Conservation (phyloP, 108 stramenopile genomes). For the Cyclotella distinguenda region DNA sequence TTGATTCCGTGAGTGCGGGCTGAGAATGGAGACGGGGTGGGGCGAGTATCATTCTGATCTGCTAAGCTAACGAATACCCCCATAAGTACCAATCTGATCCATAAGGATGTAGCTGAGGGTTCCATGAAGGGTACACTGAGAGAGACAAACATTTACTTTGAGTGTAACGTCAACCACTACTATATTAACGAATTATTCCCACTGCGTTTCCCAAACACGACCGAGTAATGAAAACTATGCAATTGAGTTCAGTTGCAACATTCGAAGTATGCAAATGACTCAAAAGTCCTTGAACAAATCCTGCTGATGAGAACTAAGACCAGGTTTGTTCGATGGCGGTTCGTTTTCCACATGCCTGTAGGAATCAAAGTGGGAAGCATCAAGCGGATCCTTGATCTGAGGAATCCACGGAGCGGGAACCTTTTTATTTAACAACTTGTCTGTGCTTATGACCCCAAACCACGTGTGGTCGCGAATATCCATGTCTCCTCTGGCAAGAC, state of each 20-base stretch:
- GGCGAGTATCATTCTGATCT: no score
- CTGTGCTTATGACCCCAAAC: slow-evolving; percentile 92
- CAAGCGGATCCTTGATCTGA: slow-evolving; percentile 85
- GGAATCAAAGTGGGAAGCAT: slow-evolving; percentile 97
- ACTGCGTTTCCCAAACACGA: no score
- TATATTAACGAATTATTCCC: no score
- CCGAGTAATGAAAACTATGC: no score
- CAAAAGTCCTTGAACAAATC: slow-evolving; percentile 82
- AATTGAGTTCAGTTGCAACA: slow-evolving; percentile 2
- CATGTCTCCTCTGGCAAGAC: slow-evolving; percentile 84
- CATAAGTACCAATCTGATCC: no score
- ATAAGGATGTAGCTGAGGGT: no score
- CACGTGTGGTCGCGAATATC: slow-evolving; percentile 94
- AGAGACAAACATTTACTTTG: no score
- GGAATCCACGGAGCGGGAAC: slow-evolving; percentile 96
- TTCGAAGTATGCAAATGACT: slow-evolving; percentile 2
- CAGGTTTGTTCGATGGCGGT: slow-evolving; percentile 72
- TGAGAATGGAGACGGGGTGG: no score
- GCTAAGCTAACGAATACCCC: no score
- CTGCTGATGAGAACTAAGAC: slow-evolving; percentile 67
- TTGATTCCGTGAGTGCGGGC: slow-evolving; percentile 30
- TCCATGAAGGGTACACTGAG: no score
- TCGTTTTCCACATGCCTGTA: slow-evolving; percentile 95
- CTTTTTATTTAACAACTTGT: slow-evolving; percentile 80
- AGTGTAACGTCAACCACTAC: no score